Evolutionary conservation across 129 eudicot species (phyloP).

Genomic region (Dittrichia graveolens): DNA sequence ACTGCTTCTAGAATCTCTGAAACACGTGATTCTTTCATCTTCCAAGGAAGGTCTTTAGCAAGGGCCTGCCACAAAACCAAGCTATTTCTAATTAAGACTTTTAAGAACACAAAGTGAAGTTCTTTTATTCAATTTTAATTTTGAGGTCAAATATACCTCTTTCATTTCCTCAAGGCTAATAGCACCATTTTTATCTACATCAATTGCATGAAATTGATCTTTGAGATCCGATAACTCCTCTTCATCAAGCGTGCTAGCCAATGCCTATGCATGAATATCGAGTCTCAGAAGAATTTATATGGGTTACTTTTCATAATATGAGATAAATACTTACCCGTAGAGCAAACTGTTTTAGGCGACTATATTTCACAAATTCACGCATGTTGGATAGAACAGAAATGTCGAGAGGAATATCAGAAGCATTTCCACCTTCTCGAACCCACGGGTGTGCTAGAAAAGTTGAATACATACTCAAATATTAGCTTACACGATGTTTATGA

Average conservation of each 20-base stretch:
- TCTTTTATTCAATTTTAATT: conserved; percentile 1
- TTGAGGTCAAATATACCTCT: conserved; percentile 52
- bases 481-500: conserved; percentile 5
- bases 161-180: conserved; percentile 98
- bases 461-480: conserved; percentile 1
- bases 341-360: conserved; percentile 91
- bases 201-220: conserved; percentile 97
- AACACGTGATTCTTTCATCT: conserved; percentile 84
- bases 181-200: conserved; percentile 85
- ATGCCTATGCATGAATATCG: conserved; percentile 51
- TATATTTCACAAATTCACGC: conserved; percentile 89
- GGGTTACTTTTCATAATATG: neutral
- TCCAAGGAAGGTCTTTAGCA: conserved; percentile 97
- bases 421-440: conserved; percentile 99
- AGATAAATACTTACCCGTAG: conserved; percentile 49
- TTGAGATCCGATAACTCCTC: conserved; percentile 73
- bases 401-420: conserved; percentile 93
- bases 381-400: conserved; percentile 84
- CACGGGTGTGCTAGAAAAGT: conserved; percentile 82
- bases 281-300: conserved; percentile 8
- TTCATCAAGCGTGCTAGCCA: conserved; percentile 86
- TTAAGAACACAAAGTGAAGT: neutral
- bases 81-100: neutral
- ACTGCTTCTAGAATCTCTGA: conserved; percentile 90
- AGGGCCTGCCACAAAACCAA: conserved; percentile 61